Evolutionary conservation across 306 rosid species (phyloP).

Genomic region (Neltuma alba): DNA sequence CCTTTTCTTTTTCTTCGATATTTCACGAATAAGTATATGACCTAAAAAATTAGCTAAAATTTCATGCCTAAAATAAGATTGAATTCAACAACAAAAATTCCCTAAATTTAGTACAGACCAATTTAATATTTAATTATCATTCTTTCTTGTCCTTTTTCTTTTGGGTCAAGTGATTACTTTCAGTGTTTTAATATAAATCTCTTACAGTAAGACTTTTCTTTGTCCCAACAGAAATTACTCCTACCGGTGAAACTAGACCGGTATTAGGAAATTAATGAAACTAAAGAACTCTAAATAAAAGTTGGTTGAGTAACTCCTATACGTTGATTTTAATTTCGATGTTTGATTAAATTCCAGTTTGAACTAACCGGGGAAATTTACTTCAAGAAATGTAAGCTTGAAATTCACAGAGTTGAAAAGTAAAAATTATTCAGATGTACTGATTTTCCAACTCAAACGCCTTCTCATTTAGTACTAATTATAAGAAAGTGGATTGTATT

Average conservation of each 20-base stretch:
- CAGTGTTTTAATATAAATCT: too few relatives aligned
- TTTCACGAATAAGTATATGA: background rate
- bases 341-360: background rate
- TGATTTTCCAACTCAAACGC: background rate
- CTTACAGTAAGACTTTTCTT: too few relatives aligned
- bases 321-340: background rate
- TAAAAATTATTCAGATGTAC: background rate
- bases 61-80: background rate
- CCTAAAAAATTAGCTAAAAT: background rate
- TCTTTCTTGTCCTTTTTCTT: too few relatives aligned
- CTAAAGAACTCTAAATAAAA: background rate
- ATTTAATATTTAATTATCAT: background rate
- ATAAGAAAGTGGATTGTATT: background rate
- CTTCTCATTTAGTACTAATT: background rate
- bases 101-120: background rate
- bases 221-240: too few relatives aligned
- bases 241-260: too few relatives aligned
- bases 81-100: background rate
- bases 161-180: background rate
- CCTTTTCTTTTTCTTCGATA: background rate
- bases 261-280: background rate
- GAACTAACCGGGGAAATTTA: background rate
- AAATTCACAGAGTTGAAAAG: background rate
- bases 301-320: background rate
- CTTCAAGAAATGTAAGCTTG: background rate